Evolutionary conservation across 805 yeast species (phyloP), one percentile per base, ranked within the genome.

Genomic region (Wickerhamiella spandovensis): DNA sequence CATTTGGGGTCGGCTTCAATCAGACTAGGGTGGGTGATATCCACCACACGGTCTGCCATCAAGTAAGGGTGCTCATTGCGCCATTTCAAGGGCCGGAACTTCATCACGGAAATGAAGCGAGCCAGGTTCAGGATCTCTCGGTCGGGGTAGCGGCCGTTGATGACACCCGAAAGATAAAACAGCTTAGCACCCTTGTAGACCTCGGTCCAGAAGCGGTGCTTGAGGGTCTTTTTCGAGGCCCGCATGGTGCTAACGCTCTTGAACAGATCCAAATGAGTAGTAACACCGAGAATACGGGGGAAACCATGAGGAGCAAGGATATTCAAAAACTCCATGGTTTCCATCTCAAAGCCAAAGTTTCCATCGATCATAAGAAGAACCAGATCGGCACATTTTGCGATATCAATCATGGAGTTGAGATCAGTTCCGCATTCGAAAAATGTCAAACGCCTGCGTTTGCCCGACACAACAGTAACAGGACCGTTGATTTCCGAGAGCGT

Each of bases 11-110:
- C 81, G 52, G 78, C 73, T 55, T 83, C 89, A 35, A 94, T 78
- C 43, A 72, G 65, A 46, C 84, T 77, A 0, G 98, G 98, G 66
- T 89, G 97, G 2, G 99, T 94, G 55, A 94, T 71, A 67, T 92
- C 99, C 9, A 92, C 85, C 43, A 90, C 73, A 64, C 98, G 77
- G 64, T 92, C 99, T 15, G 90, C 88, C 53, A 92, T 71, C 58
- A 92, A 65, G 63, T 92, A 92, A 4, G 97, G 95, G 70, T 92
- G 99, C 70, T 92, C 97, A 64, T 90, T 92, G 71, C 98, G 79
- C 99, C 99, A 92, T 66, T 92, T 92, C 59, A 94, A 72, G n/a
- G 99, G 99, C 62, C 98, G 78, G 68, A 94, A 94, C 66, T 94
- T 92, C 97, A 94, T 90, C 44, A 90, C 97, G 5, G 94, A 82